These are phyloP conservation scores for Citrus glauca DNA, from an alignment of 345 rosid genomes.

Conservation along the genomic window DNA sequence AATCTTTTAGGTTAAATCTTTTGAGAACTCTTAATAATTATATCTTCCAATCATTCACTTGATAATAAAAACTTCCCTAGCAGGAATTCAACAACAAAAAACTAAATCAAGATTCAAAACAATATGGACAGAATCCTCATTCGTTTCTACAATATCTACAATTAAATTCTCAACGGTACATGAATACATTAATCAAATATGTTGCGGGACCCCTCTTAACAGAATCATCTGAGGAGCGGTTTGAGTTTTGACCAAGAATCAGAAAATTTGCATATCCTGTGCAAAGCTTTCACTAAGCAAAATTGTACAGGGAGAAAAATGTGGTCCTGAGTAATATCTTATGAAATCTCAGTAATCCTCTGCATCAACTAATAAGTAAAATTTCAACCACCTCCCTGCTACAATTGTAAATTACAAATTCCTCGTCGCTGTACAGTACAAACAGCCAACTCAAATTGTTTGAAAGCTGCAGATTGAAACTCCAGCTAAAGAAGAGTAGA, in stretches of 20 bases:
- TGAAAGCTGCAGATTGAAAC: background rate
- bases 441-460: background rate
- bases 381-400: background rate
- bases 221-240: background rate
- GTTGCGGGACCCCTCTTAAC: background rate
- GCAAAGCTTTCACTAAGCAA: background rate
- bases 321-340: background rate
- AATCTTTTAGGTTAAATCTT: too few relatives aligned
- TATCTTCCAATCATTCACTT: too few relatives aligned
- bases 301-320: background rate
- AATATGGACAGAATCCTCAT: background rate
- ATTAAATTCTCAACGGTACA: background rate
- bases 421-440: background rate
- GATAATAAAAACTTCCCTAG: too few relatives aligned
- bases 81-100: background rate
- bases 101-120: background rate
- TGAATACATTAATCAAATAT: background rate
- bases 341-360: background rate
- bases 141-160: background rate
- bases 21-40: too few relatives aligned
- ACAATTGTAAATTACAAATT: background rate
- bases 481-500: background rate
- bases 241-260: background rate
- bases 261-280: background rate
- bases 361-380: background rate